Base-by-base conservation (phyloP, 2,329 filamentous ascomycete species). In the Macrophomina phaseolina region DNA sequence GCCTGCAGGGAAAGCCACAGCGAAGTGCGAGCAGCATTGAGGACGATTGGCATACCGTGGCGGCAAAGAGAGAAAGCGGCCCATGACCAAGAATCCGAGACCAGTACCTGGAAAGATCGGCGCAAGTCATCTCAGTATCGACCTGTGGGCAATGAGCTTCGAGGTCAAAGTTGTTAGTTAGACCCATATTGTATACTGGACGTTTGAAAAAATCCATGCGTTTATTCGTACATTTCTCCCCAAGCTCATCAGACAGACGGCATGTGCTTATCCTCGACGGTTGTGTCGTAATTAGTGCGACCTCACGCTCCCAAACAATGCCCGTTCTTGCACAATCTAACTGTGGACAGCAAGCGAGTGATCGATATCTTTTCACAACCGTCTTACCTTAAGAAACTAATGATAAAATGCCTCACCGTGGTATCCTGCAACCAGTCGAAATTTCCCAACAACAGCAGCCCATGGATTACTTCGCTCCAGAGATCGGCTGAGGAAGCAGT, bases 371-470 rank as follows among this genome's bases (percentile, higher is more conserved):
- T 55, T 40, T 11, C 58, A 49, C 11, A 60, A 49, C 58, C 58
- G 30, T 62, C 45, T 62, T 62, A 28, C 30, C 45, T 34, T 32
- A 48, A 12, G 38, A 62, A 62, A n/a, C 58, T 62, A 62, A n/a
- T 62, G 49, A n/a, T 23, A 62, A 51, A 62, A 49, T 36, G 58
- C 45, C 58, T 36, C 45, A 49, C 45, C 58, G 18, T 49, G 45
- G 46, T 49, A 62, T 62, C 58, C 58, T 40, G 32, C 16, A 18
- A 14, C 34, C 45, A 8, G 12, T 49, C 45, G 40, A 16, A 48
- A 61, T 23, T 36, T 6, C 9, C 40, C 16, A 14, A 34, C 45
- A 32, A n/a, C 12, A 16, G 14, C 45, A 38, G 30, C 32, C 46
- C 46, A 36, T 3, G 36, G 7, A 8, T 18, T 4, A 8, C 34